Evolutionary conservation across 2,329 filamentous ascomycete species (phyloP).

Genomic region (Colletotrichum sojae): DNA sequence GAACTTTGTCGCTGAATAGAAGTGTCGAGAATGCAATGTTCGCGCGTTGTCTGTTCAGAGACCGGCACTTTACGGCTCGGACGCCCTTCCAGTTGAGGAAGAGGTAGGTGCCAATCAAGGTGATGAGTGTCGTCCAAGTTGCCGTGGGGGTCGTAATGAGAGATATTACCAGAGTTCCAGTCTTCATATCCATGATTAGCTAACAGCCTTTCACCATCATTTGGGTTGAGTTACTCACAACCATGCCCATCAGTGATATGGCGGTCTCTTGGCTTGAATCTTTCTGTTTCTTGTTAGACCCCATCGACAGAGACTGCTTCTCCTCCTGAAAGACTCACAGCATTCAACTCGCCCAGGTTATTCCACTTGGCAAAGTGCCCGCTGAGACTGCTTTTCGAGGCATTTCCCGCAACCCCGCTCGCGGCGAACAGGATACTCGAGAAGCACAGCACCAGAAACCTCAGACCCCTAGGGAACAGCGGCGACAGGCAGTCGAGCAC

Average conservation of each 20-base stretch:
- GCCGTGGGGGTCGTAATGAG: conserved; percentile 7
- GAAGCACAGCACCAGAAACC: conserved; percentile 25
- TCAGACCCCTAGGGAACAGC: conserved; percentile 9
- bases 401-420: conserved; percentile 30
- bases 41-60: conserved; percentile 31
- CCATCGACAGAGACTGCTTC: accelerated
- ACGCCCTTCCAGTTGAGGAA: conserved; percentile 37
- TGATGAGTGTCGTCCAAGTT: conserved; percentile 26
- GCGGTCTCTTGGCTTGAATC: conserved; percentile 37
- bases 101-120: conserved; percentile 18
- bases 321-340: background rate
- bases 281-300: conserved; percentile 13
- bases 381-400: conserved; percentile 37
- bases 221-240: background rate
- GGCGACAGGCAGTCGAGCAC: conserved; percentile 35
- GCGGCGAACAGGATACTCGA: conserved; percentile 32
- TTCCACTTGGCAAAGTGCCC: conserved; percentile 40
- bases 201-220: background rate
- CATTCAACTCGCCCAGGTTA: conserved; percentile 34
- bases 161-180: conserved; percentile 25
- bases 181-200: background rate
- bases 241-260: conserved; percentile 36
- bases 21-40: conserved; percentile 33
- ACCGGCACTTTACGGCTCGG: conserved; percentile 31
- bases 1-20: conserved; percentile 12